Base-by-base conservation (phyloP, 1,284 basidiomycete genomes). In the Ustilago curta region DNA sequence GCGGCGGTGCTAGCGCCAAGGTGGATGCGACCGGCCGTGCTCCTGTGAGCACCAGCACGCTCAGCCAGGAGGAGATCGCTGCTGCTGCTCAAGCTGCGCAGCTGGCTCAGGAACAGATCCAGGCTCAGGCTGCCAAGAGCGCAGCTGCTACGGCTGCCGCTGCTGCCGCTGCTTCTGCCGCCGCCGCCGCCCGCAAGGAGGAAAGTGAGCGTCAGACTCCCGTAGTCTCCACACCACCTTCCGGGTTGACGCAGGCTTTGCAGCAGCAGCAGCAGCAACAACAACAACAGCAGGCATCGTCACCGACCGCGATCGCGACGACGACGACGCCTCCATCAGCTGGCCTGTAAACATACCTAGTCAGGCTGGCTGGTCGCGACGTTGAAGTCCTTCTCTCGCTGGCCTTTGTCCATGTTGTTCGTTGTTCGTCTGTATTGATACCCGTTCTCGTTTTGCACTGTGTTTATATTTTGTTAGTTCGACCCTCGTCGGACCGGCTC, bases 21-120 rank as follows among this genome's bases (percentile, higher is more conserved):
- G 79, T 81, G 25, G 82, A 83, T 50, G 76, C 77, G 8, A 81
- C 78, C 14, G 82, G 82, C 6, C 79, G 78, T n/a, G 79, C 82
- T 11, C 76, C 78, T 4, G 76, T 84, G 42, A 79, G 76, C 44
- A 84, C 82, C 23, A 76, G 77, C 62, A 83, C 80, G 16, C 71
- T 84, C 18, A 77, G 68, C 40, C 76, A 76, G 23, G 81, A 77
- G 59, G 79, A 80, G 66, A 79, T 84, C 52, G 80, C 78, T 19
- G 80, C 80, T 16, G 82, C 82, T 19, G 82, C 82, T 7, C 71
- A 79, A 29, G 80, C 81, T 27, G 82, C 81, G 12, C 79, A 80
- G 66, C 50, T 76, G 37, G 69, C 79, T 39, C 71, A 77, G 70
- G 76, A 80, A 59, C 72, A 79, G 60, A 71, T 72, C 40, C 72